These are phyloP conservation scores for Colletotrichum graminicola DNA, from an alignment of 2,329 filamentous ascomycete genomes.

Conservation along the genomic window DNA sequence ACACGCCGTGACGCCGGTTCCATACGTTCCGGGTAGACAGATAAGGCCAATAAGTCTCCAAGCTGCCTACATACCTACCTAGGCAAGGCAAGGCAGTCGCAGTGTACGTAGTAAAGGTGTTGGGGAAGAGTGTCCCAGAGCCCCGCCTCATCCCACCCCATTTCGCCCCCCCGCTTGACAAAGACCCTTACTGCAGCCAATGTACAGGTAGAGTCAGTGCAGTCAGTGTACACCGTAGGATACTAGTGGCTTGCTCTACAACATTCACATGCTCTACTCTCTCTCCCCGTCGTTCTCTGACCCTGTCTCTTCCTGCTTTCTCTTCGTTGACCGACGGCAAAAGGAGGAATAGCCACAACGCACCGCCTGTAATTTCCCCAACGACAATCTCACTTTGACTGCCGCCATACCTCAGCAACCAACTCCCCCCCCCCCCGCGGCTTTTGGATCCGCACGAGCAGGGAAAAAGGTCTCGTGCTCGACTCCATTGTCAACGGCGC, in stretches of 20 bases:
- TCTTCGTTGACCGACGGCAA: conserved; percentile 36
- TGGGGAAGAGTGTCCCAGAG: conserved; percentile 4
- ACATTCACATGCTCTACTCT: conserved; percentile 36
- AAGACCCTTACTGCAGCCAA: conserved; percentile 9
- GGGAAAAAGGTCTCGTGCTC: conserved; percentile 40
- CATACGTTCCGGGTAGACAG: conserved; percentile 22
- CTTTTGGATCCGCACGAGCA: conserved; percentile 34
- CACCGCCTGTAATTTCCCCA: conserved; percentile 28
- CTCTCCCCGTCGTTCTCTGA: neutral
- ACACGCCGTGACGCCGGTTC: conserved; percentile 23
- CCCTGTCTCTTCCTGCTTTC: conserved; percentile 6
- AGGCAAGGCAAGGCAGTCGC: neutral
- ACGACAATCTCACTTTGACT: conserved; percentile 21
- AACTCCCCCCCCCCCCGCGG: neutral
- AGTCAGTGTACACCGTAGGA: neutral
- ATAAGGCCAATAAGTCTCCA: neutral
- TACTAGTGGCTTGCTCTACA: conserved; percentile 5
- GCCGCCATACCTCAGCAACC: conserved; percentile 15
- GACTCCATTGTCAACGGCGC: conserved; percentile 17
- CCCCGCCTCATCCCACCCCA: neutral
- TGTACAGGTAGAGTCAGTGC: neutral
- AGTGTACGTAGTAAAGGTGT: neutral
- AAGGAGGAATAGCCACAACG: conserved; percentile 33
- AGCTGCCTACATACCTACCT: neutral
- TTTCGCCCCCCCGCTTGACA: conserved; percentile 10